Evolutionary conservation across 805 yeast genomes (phyloP).

Genomic region (Starmerella geochares): DNA sequence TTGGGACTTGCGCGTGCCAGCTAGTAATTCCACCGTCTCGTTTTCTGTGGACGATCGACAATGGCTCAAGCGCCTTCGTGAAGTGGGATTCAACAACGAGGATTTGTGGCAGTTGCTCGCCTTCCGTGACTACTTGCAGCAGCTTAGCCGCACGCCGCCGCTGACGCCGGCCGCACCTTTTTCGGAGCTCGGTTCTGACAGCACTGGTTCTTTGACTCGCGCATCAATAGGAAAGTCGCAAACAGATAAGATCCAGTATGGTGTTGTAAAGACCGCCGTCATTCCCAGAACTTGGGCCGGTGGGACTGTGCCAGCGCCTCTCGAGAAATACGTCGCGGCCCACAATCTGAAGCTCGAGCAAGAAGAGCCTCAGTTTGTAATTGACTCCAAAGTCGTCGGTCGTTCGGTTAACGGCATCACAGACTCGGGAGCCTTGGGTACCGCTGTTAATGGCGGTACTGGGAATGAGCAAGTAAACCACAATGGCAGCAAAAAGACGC

Average conservation of each 20-base stretch:
- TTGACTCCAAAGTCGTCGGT: not conserved
- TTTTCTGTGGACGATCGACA: slow-evolving; percentile 30
- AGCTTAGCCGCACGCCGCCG: slow-evolving; percentile 16
- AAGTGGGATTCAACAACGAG: slow-evolving; percentile 60
- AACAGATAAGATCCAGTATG: not conserved
- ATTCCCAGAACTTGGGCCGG: slow-evolving; percentile 16
- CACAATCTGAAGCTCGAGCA: not conserved
- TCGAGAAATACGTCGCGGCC: slow-evolving; percentile 29
- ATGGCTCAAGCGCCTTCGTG: slow-evolving; percentile 59
- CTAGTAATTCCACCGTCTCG: slow-evolving; percentile 8
- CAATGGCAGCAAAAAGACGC: not conserved
- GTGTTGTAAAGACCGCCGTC: slow-evolving; percentile 1
- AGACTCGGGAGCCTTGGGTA: slow-evolving; percentile 1
- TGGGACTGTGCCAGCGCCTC: slow-evolving; percentile 12
- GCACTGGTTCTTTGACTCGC: not conserved
- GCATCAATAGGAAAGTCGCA: not conserved
- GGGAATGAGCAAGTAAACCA: not conserved
- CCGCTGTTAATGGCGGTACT: slow-evolving; percentile 5
- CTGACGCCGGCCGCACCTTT: not conserved
- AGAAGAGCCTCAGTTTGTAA: not conserved
- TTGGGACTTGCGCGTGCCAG: slow-evolving; percentile 46
- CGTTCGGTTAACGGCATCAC: not conserved
- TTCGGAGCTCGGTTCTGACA: slow-evolving; percentile 3
- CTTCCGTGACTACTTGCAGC: slow-evolving; percentile 55
- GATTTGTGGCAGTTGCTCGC: slow-evolving; percentile 78